Base-by-base conservation (phyloP, 1,284 basidiomycete species). In the Cutaneotrichosporon sp. region DNA sequence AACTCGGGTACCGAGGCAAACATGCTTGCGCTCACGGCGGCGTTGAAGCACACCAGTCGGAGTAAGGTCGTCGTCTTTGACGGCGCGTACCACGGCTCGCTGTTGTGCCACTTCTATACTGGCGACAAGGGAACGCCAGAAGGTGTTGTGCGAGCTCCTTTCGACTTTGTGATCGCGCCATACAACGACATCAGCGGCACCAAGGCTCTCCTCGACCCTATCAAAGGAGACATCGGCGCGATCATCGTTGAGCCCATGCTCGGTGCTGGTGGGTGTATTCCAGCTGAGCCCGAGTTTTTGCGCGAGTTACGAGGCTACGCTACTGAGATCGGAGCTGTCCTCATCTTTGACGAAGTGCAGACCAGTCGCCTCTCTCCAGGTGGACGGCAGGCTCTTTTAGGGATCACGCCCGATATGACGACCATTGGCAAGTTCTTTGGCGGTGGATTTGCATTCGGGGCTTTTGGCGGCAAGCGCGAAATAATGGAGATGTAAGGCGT, bases 301-400 rank as follows among this genome's bases (percentile, higher is more conserved):
- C 63, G 70, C 11, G 80, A 77, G 0, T 69, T 84, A 6, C 73
- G 83, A 21, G 74, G 76, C 60, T 72, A 80, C n/a, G 82, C 82
- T 57, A 77, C 78, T 61, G 71, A 81, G 51, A 82, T 82, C 14
- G 82, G 82, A 1, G 81, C 83, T 0, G 74, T 83, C 51, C 70
- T 84, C 51, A 82, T 84, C 66, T 84, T 75, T 63, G 83, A 84
- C 71, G 83, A 84, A 72, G 84, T 84, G 49, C 83, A 81, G 70
- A 72, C 71, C 5, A 62, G 69, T 11, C 64, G 71, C 1, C 59
- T 72, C 26, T 32, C 42, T 14, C 13, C 40, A 13, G 68, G 72
- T 22, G 72, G 72, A 7, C 65, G 72, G 16, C 72, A 73, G 49
- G 64, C 64, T 11, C 57, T 72, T 18, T 62, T 73, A 10, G 58